These are phyloP conservation scores for Suillus plorans DNA, from an alignment of 768 basidiomycete genomes.

Conservation along the genomic window DNA sequence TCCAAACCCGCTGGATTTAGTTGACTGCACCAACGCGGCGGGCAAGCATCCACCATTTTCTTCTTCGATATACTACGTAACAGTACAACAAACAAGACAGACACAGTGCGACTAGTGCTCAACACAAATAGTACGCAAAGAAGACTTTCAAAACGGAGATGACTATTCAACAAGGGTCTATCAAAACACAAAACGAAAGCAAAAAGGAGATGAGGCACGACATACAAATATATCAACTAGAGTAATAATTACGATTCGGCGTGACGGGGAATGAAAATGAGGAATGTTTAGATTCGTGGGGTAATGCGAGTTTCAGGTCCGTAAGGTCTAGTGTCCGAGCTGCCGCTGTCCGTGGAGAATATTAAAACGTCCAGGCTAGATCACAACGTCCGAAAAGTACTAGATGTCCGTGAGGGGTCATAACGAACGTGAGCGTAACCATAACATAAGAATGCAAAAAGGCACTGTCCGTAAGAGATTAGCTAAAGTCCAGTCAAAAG, in stretches of 20 bases:
- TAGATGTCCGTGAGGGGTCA: slow-evolving; percentile 23
- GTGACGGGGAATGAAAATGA: not conserved
- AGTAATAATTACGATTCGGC: slow-evolving; percentile 26
- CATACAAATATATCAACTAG: slow-evolving; percentile 26
- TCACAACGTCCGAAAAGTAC: slow-evolving; percentile 14
- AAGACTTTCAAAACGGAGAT: slow-evolving; percentile 6
- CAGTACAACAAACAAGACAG: slow-evolving; percentile 12
- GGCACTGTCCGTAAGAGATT: slow-evolving; percentile 12
- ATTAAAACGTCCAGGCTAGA: slow-evolving; percentile 5
- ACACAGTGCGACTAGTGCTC: slow-evolving; percentile 11
- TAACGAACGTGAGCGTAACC: slow-evolving; percentile 23
- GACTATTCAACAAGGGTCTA: slow-evolving; percentile 6
- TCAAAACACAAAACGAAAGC: slow-evolving; percentile 5
- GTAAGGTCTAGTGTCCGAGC: slow-evolving; percentile 22
- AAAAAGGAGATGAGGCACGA: slow-evolving; percentile 17
- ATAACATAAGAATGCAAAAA: slow-evolving; percentile 10
- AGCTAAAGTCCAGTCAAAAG: slow-evolving; percentile 21
- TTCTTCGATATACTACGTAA: slow-evolving; percentile 1
- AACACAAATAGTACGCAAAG: not conserved
- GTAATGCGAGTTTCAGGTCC: slow-evolving; percentile 21
- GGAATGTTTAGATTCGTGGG: slow-evolving; percentile 9
- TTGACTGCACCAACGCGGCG: not conserved
- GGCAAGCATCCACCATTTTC: not conserved
- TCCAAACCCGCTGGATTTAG: not conserved
- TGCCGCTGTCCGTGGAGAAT: slow-evolving; percentile 14